Conservation (phyloP, 2,329 filamentous ascomycete genomes). For the Calonectria naviculata region DNA sequence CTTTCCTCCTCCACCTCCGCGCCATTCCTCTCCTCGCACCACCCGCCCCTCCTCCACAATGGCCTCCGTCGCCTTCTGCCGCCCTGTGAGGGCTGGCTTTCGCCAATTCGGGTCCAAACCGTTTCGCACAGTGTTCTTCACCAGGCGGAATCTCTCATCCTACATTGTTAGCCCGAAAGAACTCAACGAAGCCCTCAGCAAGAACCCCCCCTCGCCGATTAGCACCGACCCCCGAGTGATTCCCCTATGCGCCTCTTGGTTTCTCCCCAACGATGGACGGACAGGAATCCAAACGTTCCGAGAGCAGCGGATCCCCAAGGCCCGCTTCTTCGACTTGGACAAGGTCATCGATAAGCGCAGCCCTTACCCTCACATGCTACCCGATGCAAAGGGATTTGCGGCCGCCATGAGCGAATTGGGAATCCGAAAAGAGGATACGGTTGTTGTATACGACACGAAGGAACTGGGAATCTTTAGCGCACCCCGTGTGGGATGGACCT, state of each 20-base stretch:
- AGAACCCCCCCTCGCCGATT: constrained; percentile 82
- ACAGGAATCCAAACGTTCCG: constrained; percentile 85
- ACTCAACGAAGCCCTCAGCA: constrained; percentile 82
- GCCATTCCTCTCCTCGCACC: constrained; percentile 16
- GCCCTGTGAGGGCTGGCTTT: constrained; percentile 54
- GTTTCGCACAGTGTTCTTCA: constrained; percentile 43
- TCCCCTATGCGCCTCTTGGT: constrained; percentile 94
- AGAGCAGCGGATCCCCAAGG: constrained; percentile 85
- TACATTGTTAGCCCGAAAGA: constrained; percentile 90
- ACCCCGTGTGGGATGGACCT: constrained; percentile 92
- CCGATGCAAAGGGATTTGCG: constrained; percentile 82
- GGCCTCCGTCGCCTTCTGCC: constrained; percentile 56
- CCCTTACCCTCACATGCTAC: constrained; percentile 97
- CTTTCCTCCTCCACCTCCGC: constrained; percentile 14
- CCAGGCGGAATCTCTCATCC: constrained; percentile 68
- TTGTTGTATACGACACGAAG: constrained; percentile 94
- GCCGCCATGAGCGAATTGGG: constrained; percentile 90
- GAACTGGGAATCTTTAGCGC: constrained; percentile 96
- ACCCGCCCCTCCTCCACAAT: constrained; percentile 44
- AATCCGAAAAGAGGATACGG: constrained; percentile 85
- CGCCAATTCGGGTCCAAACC: constrained; percentile 49
- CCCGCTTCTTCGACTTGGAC: constrained; percentile 97
- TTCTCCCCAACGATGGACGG: constrained; percentile 90
- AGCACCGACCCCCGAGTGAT: constrained; percentile 86
- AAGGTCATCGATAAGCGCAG: constrained; percentile 88